These are phyloP conservation scores for Spinellus fusiger DNA, from an alignment of 192 early-diverging fungal genomes.

Conservation along the genomic window DNA sequence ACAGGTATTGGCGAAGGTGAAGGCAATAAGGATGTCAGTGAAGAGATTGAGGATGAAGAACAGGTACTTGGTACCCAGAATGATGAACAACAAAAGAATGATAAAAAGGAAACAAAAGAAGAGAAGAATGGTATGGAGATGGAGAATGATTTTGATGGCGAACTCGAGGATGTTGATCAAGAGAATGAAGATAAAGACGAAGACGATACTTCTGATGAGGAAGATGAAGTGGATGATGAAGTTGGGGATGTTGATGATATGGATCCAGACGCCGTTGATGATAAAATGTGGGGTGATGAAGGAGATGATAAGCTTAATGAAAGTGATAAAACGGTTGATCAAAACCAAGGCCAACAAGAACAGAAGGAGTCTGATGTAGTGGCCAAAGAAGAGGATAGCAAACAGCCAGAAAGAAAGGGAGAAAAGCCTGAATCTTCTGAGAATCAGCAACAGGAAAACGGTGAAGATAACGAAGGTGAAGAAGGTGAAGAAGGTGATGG, in stretches of 20 bases:
- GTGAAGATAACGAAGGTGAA: conserved; percentile 30
- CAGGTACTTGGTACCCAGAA: conserved; percentile 89
- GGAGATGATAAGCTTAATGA: conserved; percentile 50
- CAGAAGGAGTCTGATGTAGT: conserved; percentile 57
- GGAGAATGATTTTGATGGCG: conserved; percentile 94
- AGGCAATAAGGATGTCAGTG: conserved; percentile 91
- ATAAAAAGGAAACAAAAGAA: conserved; percentile 66
- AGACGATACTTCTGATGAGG: conserved; percentile 69
- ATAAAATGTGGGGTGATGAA: conserved; percentile 96
- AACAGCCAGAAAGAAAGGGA: conserved; percentile 36
- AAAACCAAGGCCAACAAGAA: conserved; percentile 40
- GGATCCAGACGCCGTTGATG: conserved; percentile 86
- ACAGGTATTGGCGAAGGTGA: conserved; percentile 94
- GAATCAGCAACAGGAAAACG: conserved; percentile 44
- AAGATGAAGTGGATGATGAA: conserved; percentile 76
- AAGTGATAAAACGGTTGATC: conserved; percentile 64
- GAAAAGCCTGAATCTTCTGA: conserved; percentile 33
- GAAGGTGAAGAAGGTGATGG: conserved; percentile 40
- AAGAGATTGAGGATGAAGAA: conserved; percentile 96
- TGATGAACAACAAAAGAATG: conserved; percentile 44
- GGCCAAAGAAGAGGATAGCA: conserved; percentile 55
- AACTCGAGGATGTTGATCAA: conserved; percentile 77
- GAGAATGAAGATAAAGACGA: conserved; percentile 57
- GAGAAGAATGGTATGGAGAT: conserved; percentile 89
- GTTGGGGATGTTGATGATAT: conserved; percentile 88